phyloP scores from a whole-genome alignment of 192 early-diverging fungal genomes.

The Coemansia sp. region DNA sequence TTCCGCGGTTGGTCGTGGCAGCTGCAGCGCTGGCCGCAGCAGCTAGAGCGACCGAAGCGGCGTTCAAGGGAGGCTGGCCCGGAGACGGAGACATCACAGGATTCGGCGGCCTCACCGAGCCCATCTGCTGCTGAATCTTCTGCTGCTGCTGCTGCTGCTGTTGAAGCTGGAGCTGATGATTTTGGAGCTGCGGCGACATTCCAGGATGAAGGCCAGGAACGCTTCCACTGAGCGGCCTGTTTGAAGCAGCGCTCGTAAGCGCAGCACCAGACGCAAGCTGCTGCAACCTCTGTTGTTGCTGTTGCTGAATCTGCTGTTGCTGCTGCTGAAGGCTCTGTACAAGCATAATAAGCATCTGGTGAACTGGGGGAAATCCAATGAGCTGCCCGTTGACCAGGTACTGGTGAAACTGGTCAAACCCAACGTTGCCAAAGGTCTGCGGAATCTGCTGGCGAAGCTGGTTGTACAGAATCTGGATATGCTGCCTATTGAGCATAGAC shows the following conservation, averaged over 20 bases:
- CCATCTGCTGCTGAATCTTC: slow-evolving; percentile 18
- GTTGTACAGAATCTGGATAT: slow-evolving; percentile 21
- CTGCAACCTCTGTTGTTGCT: slow-evolving; percentile 12
- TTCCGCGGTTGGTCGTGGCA: neutral
- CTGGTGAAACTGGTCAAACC: slow-evolving; percentile 28
- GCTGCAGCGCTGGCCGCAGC: neutral
- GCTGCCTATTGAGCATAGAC: slow-evolving; percentile 15
- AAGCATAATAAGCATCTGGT: slow-evolving; percentile 17
- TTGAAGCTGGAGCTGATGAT: slow-evolving; percentile 4
- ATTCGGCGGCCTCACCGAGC: slow-evolving; percentile 20
- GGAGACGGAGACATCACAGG: slow-evolving; percentile 25
- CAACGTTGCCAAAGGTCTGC: slow-evolving; percentile 24
- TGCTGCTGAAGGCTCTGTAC: slow-evolving; percentile 10
- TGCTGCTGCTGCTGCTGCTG: slow-evolving; percentile 12
- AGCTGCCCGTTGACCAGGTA: slow-evolving; percentile 20
- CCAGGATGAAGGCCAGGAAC: slow-evolving; percentile 17
- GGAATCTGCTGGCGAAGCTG: slow-evolving; percentile 23
- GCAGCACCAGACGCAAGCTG: neutral
- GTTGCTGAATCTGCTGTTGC: slow-evolving; percentile 19
- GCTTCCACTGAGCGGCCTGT: neutral
- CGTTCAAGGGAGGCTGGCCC: slow-evolving; percentile 1
- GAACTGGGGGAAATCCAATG: slow-evolving; percentile 16
- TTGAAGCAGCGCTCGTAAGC: neutral
- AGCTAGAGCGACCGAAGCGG: slow-evolving; percentile 1
- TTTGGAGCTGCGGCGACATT: slow-evolving; percentile 21